These are phyloP conservation scores for Favolaschia claudopus DNA, from an alignment of 768 basidiomycete genomes.

Conservation along the genomic window DNA sequence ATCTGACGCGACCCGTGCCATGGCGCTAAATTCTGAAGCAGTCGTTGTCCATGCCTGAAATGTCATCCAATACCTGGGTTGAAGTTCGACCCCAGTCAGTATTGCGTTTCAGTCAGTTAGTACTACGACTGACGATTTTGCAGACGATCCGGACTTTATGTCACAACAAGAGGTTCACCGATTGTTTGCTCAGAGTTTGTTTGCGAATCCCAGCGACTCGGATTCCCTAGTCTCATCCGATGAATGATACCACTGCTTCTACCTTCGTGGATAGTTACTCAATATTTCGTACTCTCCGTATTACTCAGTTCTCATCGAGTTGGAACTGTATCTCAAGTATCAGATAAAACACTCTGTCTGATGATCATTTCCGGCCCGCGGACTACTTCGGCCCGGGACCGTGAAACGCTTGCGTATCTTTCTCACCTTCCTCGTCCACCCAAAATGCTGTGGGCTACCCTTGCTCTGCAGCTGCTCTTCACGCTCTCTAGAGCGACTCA, in stretches of 20 bases:
- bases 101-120: too few species aligned
- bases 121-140: not conserved
- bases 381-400: too few species aligned
- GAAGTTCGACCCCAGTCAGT: not conserved
- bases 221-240: not conserved
- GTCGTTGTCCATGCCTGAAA: constrained; percentile 13
- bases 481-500: not conserved
- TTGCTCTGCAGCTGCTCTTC: not conserved
- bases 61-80: not conserved
- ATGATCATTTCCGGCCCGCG: too few species aligned
- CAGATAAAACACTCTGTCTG: too few species aligned
- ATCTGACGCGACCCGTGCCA: too few species aligned
- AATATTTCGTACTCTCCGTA: too few species aligned
- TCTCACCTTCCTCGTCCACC: not conserved
- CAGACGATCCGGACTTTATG: not conserved
- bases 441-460: not conserved
- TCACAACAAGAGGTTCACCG: constrained; percentile 12
- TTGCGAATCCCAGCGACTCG: not conserved
- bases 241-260: not conserved
- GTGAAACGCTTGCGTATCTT: not conserved
- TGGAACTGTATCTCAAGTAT: too few species aligned
- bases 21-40: not conserved
- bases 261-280: too few species aligned
- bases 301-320: too few species aligned
- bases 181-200: constrained; percentile 3